These are phyloP conservation scores for Escallonia rubra DNA, from an alignment of 129 eudicot species.

Conservation along the genomic window DNA sequence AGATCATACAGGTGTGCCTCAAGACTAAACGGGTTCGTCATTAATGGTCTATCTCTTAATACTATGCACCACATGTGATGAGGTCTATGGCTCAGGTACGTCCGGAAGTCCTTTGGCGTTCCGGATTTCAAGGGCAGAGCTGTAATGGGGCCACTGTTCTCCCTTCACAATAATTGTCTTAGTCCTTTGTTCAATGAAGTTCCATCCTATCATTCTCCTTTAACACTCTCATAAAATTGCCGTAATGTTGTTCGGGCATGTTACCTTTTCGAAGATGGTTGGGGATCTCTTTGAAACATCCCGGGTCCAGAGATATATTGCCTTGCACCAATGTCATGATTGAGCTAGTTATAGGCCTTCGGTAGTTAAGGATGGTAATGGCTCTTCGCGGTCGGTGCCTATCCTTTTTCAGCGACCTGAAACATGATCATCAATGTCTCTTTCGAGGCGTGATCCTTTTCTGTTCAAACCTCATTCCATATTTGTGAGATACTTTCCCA, in stretches of 20 bases:
- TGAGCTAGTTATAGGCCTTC: no score
- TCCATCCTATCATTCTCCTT: neutral
- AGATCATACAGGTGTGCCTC: neutral
- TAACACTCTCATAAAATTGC: neutral
- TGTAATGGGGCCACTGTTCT: neutral
- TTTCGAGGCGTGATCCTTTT: no score
- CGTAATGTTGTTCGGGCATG: neutral
- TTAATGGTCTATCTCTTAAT: constrained; percentile 2
- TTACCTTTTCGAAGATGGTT: neutral
- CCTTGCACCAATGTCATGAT: no score
- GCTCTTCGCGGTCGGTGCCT: no score
- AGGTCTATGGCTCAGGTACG: constrained; percentile 15
- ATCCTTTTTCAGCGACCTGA: no score
- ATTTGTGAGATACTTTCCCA: no score
- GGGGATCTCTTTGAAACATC: neutral
- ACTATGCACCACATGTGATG: constrained; percentile 9
- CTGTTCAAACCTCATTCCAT: no score
- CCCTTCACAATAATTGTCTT: neutral
- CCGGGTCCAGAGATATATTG: neutral
- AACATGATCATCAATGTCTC: no score
- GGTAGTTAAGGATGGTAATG: no score
- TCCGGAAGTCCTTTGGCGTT: constrained; percentile 23
- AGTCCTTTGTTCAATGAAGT: neutral
- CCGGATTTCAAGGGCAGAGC: neutral
- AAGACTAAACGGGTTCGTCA: neutral